Conservation (phyloP, 768 basidiomycete genomes). For the Pisolithus orientalis region DNA sequence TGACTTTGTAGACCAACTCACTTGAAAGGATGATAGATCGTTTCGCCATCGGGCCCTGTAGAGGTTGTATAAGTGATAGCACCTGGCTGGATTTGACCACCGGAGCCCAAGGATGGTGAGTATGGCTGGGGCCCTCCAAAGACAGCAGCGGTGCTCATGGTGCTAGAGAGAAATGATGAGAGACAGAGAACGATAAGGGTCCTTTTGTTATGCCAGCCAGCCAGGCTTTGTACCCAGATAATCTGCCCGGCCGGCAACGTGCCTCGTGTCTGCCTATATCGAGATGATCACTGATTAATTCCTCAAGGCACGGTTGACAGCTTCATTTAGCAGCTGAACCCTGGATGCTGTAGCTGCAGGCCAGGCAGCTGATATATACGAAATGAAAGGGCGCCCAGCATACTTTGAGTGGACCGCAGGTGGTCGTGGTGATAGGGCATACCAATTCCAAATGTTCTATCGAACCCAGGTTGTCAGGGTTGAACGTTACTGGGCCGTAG, state of each 20-base stretch:
- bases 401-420: too few species aligned
- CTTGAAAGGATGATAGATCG: constrained; percentile 72
- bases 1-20: constrained; percentile 27
- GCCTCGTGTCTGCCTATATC: not conserved
- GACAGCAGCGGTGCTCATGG: constrained; percentile 18
- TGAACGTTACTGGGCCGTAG: too few species aligned
- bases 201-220: constrained; percentile 7
- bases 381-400: not conserved
- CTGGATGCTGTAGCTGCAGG: not conserved
- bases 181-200: constrained; percentile 7
- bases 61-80: constrained; percentile 69
- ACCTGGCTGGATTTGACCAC: constrained; percentile 54
- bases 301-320: not conserved
- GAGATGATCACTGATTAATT: not conserved
- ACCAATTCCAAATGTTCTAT: not conserved
- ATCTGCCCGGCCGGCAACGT: not conserved
- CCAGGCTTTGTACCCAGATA: not conserved
- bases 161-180: constrained; percentile 9
- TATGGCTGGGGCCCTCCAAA: constrained; percentile 26
- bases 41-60: constrained; percentile 51
- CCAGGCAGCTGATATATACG: not conserved
- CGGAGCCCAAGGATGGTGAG: constrained; percentile 16
- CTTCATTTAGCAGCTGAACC: not conserved
- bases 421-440: not conserved
- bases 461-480: not conserved